These are phyloP conservation scores for Amoebophrya sp. DNA, from an alignment of 169 alveolate genomes.

Conservation along the genomic window DNA sequence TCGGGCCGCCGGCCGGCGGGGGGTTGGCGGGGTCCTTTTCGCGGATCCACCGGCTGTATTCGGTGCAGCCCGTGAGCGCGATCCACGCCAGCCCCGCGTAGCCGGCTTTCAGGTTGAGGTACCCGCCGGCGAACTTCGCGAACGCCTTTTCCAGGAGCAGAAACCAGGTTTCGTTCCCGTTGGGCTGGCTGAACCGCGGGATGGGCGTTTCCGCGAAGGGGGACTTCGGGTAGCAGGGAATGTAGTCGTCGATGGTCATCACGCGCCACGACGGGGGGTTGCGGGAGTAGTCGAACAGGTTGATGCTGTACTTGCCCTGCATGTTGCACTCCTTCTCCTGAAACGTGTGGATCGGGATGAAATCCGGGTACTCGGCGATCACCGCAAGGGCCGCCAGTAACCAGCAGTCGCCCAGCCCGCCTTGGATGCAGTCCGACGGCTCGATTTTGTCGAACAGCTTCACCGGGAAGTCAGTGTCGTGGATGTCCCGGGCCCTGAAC, in stretches of 20 bases:
- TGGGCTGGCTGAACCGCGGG: background rate
- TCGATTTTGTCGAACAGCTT: constrained; percentile 23
- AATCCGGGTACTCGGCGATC: constrained; percentile 35
- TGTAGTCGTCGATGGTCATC: constrained; percentile 31
- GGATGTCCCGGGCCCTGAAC: background rate
- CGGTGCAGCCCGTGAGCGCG: background rate
- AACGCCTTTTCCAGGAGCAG: constrained; percentile 32
- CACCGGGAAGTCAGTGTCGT: constrained; percentile 21
- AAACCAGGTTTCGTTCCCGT: constrained; percentile 34
- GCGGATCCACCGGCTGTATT: background rate
- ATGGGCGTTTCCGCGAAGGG: constrained; percentile 15
- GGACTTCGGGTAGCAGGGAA: constrained; percentile 10
- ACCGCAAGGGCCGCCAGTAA: constrained; percentile 30
- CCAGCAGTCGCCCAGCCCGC: constrained; percentile 36
- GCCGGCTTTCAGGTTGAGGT: background rate
- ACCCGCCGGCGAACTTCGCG: constrained; percentile 35
- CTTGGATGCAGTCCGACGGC: constrained; percentile 35
- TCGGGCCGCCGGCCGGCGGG: background rate
- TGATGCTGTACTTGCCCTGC: constrained; percentile 20
- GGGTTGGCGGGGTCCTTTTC: background rate
- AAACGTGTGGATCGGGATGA: background rate
- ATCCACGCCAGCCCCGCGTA: constrained; percentile 6
- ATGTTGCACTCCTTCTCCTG: background rate
- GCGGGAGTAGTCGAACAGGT: constrained; percentile 27
- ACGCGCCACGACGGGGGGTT: constrained; percentile 14